Conservation (phyloP, 225 moss, liverwort and hornwort genomes). For the Takakia lepidozioides region DNA sequence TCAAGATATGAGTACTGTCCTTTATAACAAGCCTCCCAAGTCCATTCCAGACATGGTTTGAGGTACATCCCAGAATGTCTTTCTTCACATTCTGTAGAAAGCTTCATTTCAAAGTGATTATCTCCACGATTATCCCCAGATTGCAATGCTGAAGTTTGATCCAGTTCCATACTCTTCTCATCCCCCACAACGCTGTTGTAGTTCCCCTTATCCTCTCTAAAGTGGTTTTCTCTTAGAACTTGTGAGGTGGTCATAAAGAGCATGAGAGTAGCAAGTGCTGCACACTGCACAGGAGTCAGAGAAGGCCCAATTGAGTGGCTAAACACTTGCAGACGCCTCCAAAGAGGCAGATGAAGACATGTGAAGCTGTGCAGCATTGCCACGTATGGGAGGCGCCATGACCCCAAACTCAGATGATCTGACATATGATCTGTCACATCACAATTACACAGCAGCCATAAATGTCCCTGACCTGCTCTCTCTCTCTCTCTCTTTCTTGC, state of each 20-base stretch:
- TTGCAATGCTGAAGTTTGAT: too few relatives aligned
- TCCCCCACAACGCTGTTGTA: too few relatives aligned
- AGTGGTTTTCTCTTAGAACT: constrained; percentile 7
- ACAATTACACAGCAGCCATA: too few relatives aligned
- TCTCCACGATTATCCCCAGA: too few relatives aligned
- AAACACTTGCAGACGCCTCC: constrained; percentile 22
- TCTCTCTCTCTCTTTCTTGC: too few relatives aligned
- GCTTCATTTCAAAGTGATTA: too few relatives aligned
- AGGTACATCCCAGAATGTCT: too few relatives aligned
- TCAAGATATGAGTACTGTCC: constrained; percentile 1
- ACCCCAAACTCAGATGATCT: constrained; percentile 29
- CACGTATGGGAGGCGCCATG: constrained; percentile 44
- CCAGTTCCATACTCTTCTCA: too few relatives aligned
- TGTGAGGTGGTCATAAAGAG: constrained; percentile 36
- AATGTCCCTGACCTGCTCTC: too few relatives aligned
- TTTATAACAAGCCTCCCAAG: constrained; percentile 35
- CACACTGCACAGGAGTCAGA: constrained; percentile 36
- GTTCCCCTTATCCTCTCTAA: too few relatives aligned
- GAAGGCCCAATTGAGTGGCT: constrained; percentile 22
- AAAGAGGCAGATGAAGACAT: constrained; percentile 31
- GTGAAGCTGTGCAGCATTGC: constrained; percentile 36
- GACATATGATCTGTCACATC: constrained; percentile 38
- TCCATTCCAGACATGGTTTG: constrained; percentile 25
- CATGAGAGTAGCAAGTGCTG: constrained; percentile 39
- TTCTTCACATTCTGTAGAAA: too few relatives aligned